These are phyloP conservation scores for Cryptococcus amylolentus DNA, from an alignment of 1,284 basidiomycete species.

Conservation along the genomic window DNA sequence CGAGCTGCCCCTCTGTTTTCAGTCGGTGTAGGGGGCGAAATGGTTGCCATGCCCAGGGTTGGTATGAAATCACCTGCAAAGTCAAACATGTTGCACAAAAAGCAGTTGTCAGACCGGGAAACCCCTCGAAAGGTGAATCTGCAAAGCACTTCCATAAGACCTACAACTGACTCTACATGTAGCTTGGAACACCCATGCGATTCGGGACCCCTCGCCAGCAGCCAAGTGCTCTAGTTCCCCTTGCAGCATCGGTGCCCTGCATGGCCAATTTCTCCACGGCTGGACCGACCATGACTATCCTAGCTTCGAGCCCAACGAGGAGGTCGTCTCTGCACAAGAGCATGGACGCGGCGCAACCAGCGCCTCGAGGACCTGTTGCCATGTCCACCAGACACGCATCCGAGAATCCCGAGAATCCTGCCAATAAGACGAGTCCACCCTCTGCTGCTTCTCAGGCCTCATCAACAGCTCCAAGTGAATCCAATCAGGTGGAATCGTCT, in stretches of 20 bases:
- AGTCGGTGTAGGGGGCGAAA: slow-evolving; percentile 9
- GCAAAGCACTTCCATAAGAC: background rate
- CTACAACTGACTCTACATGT: background rate
- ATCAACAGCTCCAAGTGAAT: background rate
- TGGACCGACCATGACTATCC: too few species aligned
- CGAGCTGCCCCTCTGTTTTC: slow-evolving; percentile 13
- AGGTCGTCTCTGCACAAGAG: too few species aligned
- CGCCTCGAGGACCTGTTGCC: too few species aligned
- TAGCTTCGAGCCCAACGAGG: too few species aligned
- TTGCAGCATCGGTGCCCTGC: too few species aligned
- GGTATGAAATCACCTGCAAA: slow-evolving; percentile 12
- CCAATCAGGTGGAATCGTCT: background rate
- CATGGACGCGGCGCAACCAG: too few species aligned
- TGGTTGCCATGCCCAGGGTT: background rate
- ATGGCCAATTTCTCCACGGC: too few species aligned
- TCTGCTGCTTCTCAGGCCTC: background rate
- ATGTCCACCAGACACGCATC: too few species aligned
- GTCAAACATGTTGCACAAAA: slow-evolving; percentile 5
- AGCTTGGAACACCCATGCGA: slow-evolving; percentile 22
- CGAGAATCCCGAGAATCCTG: slow-evolving; percentile 6
- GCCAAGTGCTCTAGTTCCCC: too few species aligned
- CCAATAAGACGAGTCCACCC: slow-evolving; percentile 13
- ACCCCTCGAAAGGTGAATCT: slow-evolving; percentile 13
- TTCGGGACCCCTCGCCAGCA: slow-evolving; percentile 10
- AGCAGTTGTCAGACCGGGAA: slow-evolving; percentile 2